Evolutionary conservation across 768 basidiomycete species (phyloP).

Genomic region (Kwoniella mangroviensis): DNA sequence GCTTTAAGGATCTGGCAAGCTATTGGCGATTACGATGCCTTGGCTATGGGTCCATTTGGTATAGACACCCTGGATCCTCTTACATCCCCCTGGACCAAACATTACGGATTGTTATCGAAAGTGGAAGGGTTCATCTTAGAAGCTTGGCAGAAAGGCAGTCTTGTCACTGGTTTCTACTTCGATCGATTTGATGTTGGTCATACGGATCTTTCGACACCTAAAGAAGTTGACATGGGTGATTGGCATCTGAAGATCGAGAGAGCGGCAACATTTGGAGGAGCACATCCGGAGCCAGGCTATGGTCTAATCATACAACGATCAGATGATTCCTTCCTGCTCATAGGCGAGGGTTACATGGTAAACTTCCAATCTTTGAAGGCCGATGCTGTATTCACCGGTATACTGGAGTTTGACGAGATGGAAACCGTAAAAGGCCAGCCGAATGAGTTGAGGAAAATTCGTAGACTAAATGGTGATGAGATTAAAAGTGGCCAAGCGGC

Average conservation of each 20-base stretch:
- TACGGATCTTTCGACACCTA: slow-evolving; percentile 17
- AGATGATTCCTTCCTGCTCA: slow-evolving; percentile 9
- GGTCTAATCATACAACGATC: slow-evolving; percentile 22
- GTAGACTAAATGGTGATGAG: slow-evolving; percentile 15
- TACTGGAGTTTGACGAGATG: slow-evolving; percentile 21
- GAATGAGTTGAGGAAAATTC: slow-evolving; percentile 3
- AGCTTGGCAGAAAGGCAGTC: slow-evolving; percentile 1
- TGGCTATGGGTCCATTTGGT: slow-evolving; percentile 1
- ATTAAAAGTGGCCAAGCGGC: slow-evolving; percentile 7
- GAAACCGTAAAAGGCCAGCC: slow-evolving; percentile 9
- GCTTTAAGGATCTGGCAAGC: slow-evolving; percentile 31
- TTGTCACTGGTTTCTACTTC: slow-evolving; percentile 22
- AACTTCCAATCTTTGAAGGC: background rate
- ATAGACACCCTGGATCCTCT: background rate
- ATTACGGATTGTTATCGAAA: slow-evolving; percentile 8
- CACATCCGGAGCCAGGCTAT: slow-evolving; percentile 18
- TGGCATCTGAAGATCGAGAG: slow-evolving; percentile 16
- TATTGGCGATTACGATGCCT: slow-evolving; percentile 21
- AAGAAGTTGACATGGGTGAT: slow-evolving; percentile 1
- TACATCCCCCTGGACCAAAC: slow-evolving; percentile 16
- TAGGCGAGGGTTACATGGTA: slow-evolving; percentile 25
- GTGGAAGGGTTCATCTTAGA: slow-evolving; percentile 17
- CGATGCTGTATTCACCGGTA: slow-evolving; percentile 6
- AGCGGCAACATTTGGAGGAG: slow-evolving; percentile 6
- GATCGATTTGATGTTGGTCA: slow-evolving; percentile 15